Evolutionary conservation across 306 rosid species (phyloP), one percentile per base, ranked within the genome.

Genomic region (Astragalus glycyphyllos): DNA sequence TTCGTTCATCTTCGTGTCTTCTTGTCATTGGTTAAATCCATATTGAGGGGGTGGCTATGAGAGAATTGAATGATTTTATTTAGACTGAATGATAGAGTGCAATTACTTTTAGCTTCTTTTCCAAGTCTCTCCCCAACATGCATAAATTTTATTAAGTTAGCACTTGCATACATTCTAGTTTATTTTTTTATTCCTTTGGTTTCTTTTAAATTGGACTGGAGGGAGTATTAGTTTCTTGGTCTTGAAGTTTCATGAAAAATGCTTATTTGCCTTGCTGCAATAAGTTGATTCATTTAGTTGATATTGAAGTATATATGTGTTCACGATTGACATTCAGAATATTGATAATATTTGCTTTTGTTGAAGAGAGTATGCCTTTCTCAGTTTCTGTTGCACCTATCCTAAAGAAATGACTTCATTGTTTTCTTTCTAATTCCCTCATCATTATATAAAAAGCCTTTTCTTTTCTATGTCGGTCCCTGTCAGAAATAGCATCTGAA

Each of bases 351-450:
- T 49, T 73, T 62, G 46, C 63, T 63, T 50, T 73, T 51, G 65
- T 14, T 15, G 58, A 57, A 44, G 32, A 57, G 35, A 34, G 51
- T 15, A 41, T 40, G 45, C 65, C 46, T 63, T 63, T 53, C 48
- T 44, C 14, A 34, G 50, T 45, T 56, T 65, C 14, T 35, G 10
- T 56, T 75, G 68, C 8, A 3, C 51, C 34, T 32, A 38, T 66
- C 41, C 73, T 32, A 55, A 6, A 20, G 65, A 17, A 67, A 31
- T 55, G 20, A 65, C 40, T 68, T 66, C 50, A 37, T 46, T 49
- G 68, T 67, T 76, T 58, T 38, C 7, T 49, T 49, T 68, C 57
- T 49, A 68, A 49, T 42, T 11, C 41, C 49, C 61, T 65, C 45
- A 6, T 46, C 16, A 16, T 48, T 50, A 14, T 26, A 26, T 26